Conservation (phyloP, 73 alveolate species). For the Tetrahymena malaccensis region DNA sequence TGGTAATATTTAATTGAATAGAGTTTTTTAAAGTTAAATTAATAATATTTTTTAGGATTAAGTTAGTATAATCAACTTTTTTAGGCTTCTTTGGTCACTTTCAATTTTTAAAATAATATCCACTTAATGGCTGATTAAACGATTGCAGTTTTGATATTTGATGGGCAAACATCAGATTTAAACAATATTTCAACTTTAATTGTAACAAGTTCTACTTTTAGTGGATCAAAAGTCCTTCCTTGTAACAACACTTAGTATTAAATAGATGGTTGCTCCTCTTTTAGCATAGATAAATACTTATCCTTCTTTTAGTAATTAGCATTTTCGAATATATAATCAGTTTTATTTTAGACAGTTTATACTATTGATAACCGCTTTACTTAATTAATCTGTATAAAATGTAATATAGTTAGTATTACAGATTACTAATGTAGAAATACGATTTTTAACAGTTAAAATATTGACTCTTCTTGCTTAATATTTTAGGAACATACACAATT, state of each 20-base stretch:
- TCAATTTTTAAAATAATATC: background rate
- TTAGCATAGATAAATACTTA: background rate
- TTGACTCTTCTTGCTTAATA: background rate
- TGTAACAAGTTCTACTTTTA: background rate
- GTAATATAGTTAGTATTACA: background rate
- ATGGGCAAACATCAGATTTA: background rate
- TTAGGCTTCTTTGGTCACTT: background rate
- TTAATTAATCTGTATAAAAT: background rate
- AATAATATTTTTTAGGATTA: background rate
- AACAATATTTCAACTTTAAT: background rate
- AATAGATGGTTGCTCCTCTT: background rate
- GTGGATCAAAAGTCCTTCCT: background rate
- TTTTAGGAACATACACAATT: background rate
- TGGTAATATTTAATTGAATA: background rate
- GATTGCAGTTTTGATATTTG: background rate
- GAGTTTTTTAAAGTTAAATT: background rate
- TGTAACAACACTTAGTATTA: background rate
- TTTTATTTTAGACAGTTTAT: background rate
- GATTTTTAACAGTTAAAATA: background rate
- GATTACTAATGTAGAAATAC: background rate
- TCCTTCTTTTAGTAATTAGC: background rate
- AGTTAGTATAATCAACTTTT: background rate
- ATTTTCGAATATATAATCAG: background rate
- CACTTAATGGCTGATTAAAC: background rate
- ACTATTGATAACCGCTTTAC: background rate